Conservation (phyloP, 441 rosid genomes). For the Geranium incanum region DNA sequence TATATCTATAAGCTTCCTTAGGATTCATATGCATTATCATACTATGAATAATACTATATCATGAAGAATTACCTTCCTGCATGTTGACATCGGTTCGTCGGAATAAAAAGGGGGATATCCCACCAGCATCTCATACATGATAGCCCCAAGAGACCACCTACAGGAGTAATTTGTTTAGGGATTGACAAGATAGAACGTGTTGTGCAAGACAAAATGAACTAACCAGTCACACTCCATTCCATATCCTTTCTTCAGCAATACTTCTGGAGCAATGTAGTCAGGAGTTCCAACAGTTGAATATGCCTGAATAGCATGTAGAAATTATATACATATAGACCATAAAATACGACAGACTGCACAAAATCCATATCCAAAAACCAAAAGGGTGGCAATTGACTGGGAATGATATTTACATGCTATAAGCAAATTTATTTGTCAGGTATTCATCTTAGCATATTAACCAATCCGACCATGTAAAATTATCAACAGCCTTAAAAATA, state of each 20-base stretch:
- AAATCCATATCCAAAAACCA: not conserved
- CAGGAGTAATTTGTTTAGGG: slow-evolving; percentile 11
- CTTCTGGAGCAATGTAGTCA: slow-evolving; percentile 95
- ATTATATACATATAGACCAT: slow-evolving; percentile 14
- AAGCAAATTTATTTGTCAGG: not conserved
- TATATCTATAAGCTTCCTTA: not conserved
- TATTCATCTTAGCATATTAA: not conserved
- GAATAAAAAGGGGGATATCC: slow-evolving; percentile 27
- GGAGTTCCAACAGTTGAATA: slow-evolving; percentile 98
- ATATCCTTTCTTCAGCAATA: slow-evolving; percentile 88
- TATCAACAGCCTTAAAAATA: not conserved
- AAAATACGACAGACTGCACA: not conserved
- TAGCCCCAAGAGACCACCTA: slow-evolving; percentile 47
- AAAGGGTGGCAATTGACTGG: not conserved
- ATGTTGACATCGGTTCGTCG: slow-evolving; percentile 25
- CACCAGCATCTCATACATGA: slow-evolving; percentile 63
- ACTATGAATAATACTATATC: not conserved
- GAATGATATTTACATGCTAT: not conserved
- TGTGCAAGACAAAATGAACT: slow-evolving; percentile 25
- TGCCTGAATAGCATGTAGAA: slow-evolving; percentile 47
- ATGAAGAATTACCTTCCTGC: slow-evolving; percentile 21
- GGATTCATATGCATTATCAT: not conserved
- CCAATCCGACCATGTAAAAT: not conserved
- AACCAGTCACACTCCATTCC: slow-evolving; percentile 99
- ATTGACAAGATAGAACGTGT: slow-evolving; percentile 6